Base-by-base conservation (phyloP, 768 basidiomycete genomes). In the Xerocomellus intermedius region DNA sequence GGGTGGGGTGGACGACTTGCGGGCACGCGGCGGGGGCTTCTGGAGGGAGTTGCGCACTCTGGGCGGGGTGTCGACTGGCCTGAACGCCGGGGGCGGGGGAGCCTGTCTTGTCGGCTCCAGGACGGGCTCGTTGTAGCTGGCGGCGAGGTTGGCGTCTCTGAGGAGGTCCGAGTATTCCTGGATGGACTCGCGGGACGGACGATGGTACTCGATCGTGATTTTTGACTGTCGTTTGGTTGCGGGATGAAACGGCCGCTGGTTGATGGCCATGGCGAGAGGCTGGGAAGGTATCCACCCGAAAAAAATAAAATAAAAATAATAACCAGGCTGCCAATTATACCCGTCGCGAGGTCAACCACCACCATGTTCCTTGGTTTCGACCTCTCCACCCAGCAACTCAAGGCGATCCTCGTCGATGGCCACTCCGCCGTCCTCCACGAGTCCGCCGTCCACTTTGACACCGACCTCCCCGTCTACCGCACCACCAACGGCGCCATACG, bases 151-250 rank as follows among this genome's bases (percentile, higher is more conserved):
- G 13, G 81, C 76, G 69, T 86, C 81, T 30, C 79, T 79, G 50
- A 91, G 79, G 50, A 91, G 84, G 53, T 85, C 82, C 68, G 84
- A 79, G 70, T 89, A 89, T 60, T 91, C 87, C 59, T 87, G 86
- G 57, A 90, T 85, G 60, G 85, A 87, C 69, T 87, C 82, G 42
- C 87, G 75, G 12, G 85, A 86, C 3, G 88, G 88, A 17, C 85
- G 77, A 73, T 88, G 84, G 69, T 89, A 86, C 65, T 91, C 87
- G 69, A 92, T 77, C 16, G 87, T 85, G 52, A 82, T 84, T 76
- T 81, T 86, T 26, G 84, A 85, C 65, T 50, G 54, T 55, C 54
- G 54, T 21, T 5, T 35, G 37, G 6, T 37, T n/a, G 36, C 13
- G 33, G 30, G 30, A 9, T 30, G 30, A 7, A 7, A 7, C 26